Base-by-base conservation (phyloP, 2,329 filamentous ascomycete genomes). In the Pseudogymnoascus pannorum region DNA sequence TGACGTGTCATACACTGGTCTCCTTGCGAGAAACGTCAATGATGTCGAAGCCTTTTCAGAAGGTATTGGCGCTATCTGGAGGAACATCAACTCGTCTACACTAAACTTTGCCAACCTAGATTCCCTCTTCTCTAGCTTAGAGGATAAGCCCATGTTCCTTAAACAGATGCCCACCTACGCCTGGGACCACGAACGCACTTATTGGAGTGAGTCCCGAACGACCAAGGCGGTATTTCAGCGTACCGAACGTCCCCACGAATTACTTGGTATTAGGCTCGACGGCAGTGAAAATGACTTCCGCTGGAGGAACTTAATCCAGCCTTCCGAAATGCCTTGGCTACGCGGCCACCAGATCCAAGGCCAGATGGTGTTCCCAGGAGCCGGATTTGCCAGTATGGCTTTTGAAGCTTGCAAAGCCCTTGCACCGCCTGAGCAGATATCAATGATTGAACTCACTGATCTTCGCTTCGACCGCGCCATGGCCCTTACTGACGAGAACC, bases 331-430 rank as follows among this genome's bases (percentile, higher is more conserved):
- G 20, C 60, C 60, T 11, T 61, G 60, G 60, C 16, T 61, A 16
- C 9, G 18, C 14, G 60, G 51, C 20, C 60, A 61, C 22, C 24
- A 59, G 6, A 4, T 61, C 5, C 60, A 65, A 8, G 31, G 59
- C 16, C 60, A 66, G 42, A 60, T 62, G 4, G 68, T 81, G 14
- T 68, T 81, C 7, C 79, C 79, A 1, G 77, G 75, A 2, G 78
- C 79, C 1, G 78, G 74, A 0, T 81, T 80, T 65, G 74, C 76
- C 35, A 63, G 76, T 51, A 79, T 80, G 75, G 77, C 76, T 1
- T 64, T 79, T 6, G 78, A 80, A 54, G 78, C 78, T 2, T 74
- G 75, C 24, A 51, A 51, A 11, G 7, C 44, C 1, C 70, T 67
- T 2, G n/a, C 9, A 4, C 14, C 14, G 18, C 7, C 2, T 5